Percentiles rank a stretch among this genome's conserved stretches.
Evolutionary conservation across 2,329 filamentous ascomycete genomes (phyloP).

Genomic region (Cladorrhinum sp.): DNA sequence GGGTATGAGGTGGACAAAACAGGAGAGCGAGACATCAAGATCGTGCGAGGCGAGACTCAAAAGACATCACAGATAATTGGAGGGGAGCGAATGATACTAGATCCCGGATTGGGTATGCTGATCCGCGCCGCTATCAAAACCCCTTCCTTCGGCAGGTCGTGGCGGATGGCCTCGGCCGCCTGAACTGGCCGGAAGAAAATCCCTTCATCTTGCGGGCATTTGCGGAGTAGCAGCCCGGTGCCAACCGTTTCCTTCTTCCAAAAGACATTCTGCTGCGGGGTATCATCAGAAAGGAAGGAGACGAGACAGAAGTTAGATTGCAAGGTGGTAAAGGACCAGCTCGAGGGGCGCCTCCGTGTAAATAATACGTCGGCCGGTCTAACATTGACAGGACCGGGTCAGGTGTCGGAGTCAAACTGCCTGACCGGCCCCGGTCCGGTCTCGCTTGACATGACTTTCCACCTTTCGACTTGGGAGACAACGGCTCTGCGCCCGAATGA

Average conservation of each 20-base stretch:
- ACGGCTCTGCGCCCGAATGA: constrained; percentile 9
- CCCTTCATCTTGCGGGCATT: constrained; percentile 11
- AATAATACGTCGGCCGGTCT: constrained; percentile 5
- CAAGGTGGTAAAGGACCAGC: constrained; percentile 15
- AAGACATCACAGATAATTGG: neutral
- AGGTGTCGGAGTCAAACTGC: constrained; percentile 14
- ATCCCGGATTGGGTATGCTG: constrained; percentile 9
- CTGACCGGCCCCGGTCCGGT: constrained; percentile 18
- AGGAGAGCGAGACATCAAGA: neutral
- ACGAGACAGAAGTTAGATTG: constrained; percentile 8
- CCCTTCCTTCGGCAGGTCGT: constrained; percentile 4
- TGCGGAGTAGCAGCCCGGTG: neutral
- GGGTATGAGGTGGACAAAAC: neutral
- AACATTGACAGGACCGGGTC: constrained; percentile 10
- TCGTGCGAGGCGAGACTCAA: neutral
- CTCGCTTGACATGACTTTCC: constrained; percentile 11
- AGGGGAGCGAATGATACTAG: neutral
- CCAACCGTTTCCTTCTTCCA: constrained; percentile 3
- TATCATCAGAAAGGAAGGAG: neutral
- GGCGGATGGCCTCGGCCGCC: constrained; percentile 10
- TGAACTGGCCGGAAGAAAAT: constrained; percentile 13
- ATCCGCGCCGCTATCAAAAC: constrained; percentile 5
- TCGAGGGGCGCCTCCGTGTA: neutral
- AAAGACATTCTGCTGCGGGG: neutral
- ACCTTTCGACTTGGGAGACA: neutral